phyloP scores from a whole-genome alignment of 23 red algal species.

The Gracilariopsis chorda region DNA sequence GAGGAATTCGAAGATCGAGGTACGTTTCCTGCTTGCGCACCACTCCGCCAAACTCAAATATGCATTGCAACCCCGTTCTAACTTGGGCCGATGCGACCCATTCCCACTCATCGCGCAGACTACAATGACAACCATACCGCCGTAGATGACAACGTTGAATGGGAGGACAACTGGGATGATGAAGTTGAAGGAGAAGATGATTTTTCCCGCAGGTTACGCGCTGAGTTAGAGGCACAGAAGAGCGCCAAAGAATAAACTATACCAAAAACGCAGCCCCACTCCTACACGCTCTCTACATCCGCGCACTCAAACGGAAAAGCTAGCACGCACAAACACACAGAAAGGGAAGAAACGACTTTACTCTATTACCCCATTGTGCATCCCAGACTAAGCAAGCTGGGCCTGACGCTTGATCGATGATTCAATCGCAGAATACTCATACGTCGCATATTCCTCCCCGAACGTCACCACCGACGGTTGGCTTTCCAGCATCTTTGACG shows the following conservation, averaged over 20 bases:
- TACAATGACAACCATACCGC: constrained; percentile 8
- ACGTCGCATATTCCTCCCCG: constrained; percentile 80
- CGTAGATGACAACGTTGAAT: constrained; percentile 47
- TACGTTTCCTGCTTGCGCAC: constrained; percentile 27
- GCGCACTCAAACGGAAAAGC: too few relatives aligned
- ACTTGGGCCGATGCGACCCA: background rate
- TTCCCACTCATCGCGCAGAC: background rate
- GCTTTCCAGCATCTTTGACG: constrained; percentile 44
- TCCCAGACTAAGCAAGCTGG: background rate
- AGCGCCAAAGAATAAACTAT: background rate
- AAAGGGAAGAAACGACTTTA: too few relatives aligned
- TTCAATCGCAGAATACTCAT: constrained; percentile 71
- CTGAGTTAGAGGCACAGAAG: constrained; percentile 47
- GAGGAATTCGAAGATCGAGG: constrained; percentile 92
- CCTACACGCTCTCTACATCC: too few relatives aligned
- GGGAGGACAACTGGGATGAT: constrained; percentile 95
- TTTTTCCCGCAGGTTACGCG: constrained; percentile 70
- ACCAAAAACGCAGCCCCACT: background rate
- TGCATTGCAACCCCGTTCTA: background rate
- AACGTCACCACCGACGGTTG: constrained; percentile 76
- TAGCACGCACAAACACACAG: too few relatives aligned
- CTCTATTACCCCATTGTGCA: too few relatives aligned
- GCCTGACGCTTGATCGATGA: constrained; percentile 60
- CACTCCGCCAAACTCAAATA: background rate
- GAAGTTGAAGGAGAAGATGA: constrained; percentile 76